Evolutionary conservation across 2,329 filamentous ascomycete species (phyloP), one percentile per base, ranked within the genome.

Genomic region (Colletotrichum somersetense): DNA sequence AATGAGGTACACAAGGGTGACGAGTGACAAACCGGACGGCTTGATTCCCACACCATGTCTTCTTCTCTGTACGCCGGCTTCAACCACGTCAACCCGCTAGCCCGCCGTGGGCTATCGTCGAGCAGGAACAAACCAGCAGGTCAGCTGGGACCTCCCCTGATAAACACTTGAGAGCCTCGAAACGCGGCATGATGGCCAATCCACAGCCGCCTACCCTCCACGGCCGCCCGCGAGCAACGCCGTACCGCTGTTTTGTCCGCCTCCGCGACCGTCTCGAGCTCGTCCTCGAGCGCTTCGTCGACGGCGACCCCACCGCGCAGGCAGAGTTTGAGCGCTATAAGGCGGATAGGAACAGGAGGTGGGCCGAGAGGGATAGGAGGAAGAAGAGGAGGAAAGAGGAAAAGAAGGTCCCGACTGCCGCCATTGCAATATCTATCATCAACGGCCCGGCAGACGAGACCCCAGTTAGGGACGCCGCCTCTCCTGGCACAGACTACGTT

Each of bases 211-310:
- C 50, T 4, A 14, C 18, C 23, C 8, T n/a, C 35, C 26, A 14
- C 38, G 30, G 18, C n/a, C 48, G 40, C 12, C 59, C 62, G 12
- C 55, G 57, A 18, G 58, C 53, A 52, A 72, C 71, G 5, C 58
- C 35, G 23, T 58, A 42, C 40, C 63, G 72, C 48, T 62, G 40
- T 23, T n/a, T 67, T 48, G 10, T 62, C 16, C 72, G 72, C 12
- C 68, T 73, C 35, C 64, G 64, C 59, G 72, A 73, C 38, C 63
- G 63, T 56, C 52, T 72, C 33, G 68, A 72, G 46, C 48, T 71
- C 44, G 20, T 73, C 16, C 67, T 71, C 33, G 44, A 63, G 20
- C 67, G 52, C 48, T 62, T 55, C 48, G 63, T 72, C 40, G 68
- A 73, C 46, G 35, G 53, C 7, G 59, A 73, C 55, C 57, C 48